Percentiles rank a stretch among this genome's conserved stretches.
Conservation (phyloP, 2,329 filamentous ascomycete genomes). For the Trichoderma koningii region DNA sequence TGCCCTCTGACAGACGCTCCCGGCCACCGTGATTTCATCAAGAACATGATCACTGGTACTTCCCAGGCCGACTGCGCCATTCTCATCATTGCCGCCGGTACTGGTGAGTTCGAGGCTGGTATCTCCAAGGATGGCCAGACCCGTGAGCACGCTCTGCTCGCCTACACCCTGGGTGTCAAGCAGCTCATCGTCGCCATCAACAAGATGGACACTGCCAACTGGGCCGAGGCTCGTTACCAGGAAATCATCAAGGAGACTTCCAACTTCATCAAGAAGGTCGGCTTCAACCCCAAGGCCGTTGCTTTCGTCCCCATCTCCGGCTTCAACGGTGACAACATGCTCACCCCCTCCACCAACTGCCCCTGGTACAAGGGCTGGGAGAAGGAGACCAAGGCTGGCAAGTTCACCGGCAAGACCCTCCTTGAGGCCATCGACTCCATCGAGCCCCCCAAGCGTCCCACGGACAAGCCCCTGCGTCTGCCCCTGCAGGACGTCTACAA, state of each 20-base stretch:
- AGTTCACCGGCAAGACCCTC: conserved; percentile 92
- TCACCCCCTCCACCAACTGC: conserved; percentile 84
- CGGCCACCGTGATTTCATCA: conserved; percentile 99
- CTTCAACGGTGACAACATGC: conserved; percentile 99
- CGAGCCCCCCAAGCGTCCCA: conserved; percentile 86
- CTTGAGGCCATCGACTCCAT: conserved; percentile 98
- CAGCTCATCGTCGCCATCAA: conserved; percentile 99
- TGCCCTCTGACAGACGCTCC: conserved; percentile 70
- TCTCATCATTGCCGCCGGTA: conserved; percentile 99
- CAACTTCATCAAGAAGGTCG: conserved; percentile 99
- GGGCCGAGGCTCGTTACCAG: conserved; percentile 92
- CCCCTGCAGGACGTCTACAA: conserved; percentile 99
- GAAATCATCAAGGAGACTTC: conserved; percentile 99
- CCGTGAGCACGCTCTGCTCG: conserved; percentile 99
- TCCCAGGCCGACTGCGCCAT: conserved; percentile 99
- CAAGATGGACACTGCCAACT: conserved; percentile 99
- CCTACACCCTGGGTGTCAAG: conserved; percentile 99
- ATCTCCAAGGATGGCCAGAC: conserved; percentile 99
- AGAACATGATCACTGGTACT: conserved; percentile 99
- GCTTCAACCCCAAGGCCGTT: conserved; percentile 99
- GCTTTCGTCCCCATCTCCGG: conserved; percentile 99
- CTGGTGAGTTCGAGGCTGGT: conserved; percentile 99
- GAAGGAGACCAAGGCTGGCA: conserved; percentile 89
- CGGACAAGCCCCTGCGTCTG: conserved; percentile 99
- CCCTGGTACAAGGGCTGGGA: conserved; percentile 99